phyloP scores from a whole-genome alignment of 106 monocot genomes.

The Dioscorea alata region DNA sequence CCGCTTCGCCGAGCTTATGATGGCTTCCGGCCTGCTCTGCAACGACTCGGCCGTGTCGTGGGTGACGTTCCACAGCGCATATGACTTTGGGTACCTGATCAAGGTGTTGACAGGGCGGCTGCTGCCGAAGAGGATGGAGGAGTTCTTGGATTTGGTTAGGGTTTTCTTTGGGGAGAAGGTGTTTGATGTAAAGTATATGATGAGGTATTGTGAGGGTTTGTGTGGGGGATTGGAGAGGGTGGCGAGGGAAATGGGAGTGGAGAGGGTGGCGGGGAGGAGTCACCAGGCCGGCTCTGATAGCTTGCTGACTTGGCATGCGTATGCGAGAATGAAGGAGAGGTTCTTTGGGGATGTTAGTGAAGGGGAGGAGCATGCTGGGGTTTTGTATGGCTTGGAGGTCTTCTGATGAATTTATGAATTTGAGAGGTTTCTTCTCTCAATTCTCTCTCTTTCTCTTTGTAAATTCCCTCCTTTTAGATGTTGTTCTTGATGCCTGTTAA shows the following conservation, averaged over 20 bases:
- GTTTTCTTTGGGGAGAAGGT: constrained; percentile 47
- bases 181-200: constrained; percentile 68
- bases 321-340: constrained; percentile 29
- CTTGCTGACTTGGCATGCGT: constrained; percentile 50
- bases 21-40: constrained; percentile 47
- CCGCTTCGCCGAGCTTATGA: constrained; percentile 38
- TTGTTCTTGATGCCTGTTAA: too few relatives aligned
- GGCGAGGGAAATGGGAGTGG: constrained; percentile 32
- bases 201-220: constrained; percentile 35
- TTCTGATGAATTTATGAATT: too few relatives aligned
- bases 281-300: constrained; percentile 79
- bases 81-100: constrained; percentile 67
- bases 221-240: constrained; percentile 57
- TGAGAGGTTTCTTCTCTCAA: too few relatives aligned
- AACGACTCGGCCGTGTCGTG: constrained; percentile 37
- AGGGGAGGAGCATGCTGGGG: too few relatives aligned
- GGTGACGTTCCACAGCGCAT: constrained; percentile 71
- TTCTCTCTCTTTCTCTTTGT: too few relatives aligned
- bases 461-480: too few relatives aligned
- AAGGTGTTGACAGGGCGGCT: constrained; percentile 38
- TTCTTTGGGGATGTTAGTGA: constrained; percentile 27
- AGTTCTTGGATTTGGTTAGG: constrained; percentile 31
- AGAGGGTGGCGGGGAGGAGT: constrained; percentile 33
- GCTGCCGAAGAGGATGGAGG: constrained; percentile 28
- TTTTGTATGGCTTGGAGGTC: too few relatives aligned